A percentile compares a stretch with the other conserved stretches of the same genome.
Conservation (phyloP, 1,284 basidiomycete genomes). For the Phellopilus nigrolimitatus region DNA sequence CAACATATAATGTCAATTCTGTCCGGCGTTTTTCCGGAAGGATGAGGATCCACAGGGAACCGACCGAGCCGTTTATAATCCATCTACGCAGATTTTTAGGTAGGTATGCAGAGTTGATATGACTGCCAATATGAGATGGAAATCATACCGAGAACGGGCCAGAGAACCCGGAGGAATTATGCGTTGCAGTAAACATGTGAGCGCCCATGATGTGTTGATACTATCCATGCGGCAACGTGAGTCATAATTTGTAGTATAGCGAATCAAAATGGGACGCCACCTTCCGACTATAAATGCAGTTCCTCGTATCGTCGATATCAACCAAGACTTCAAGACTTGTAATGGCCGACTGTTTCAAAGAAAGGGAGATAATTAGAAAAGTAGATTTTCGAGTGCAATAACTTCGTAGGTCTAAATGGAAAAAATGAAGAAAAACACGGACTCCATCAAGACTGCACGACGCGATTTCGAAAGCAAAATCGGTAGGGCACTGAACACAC, state of each 20-base stretch:
- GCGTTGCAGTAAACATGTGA: constrained; percentile 20
- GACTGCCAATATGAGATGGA: not conserved
- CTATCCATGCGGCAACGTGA: constrained; percentile 2
- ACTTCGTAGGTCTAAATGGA: not conserved
- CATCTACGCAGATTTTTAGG: constrained; percentile 13
- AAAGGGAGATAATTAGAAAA: too few relatives aligned
- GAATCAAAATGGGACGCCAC: not conserved
- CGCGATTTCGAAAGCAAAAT: constrained; percentile 1
- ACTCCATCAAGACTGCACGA: constrained; percentile 4
- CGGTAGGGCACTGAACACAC: constrained; percentile 11
- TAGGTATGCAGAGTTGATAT: not conserved
- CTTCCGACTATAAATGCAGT: constrained; percentile 20
- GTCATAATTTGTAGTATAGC: not conserved
- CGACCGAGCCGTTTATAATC: constrained; percentile 17
- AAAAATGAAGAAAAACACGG: too few relatives aligned
- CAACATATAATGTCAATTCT: constrained; percentile 20
- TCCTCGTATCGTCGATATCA: constrained; percentile 16
- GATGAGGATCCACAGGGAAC: constrained; percentile 20
- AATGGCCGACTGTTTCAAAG: constrained; percentile 1
- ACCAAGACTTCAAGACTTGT: constrained; percentile 11
- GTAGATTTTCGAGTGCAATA: not conserved
- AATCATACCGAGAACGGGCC: constrained; percentile 10
- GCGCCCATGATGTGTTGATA: constrained; percentile 20
- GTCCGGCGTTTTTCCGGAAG: constrained; percentile 13
- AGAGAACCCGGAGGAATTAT: constrained; percentile 12